Conservation (phyloP, 106 monocot genomes). For the Dendrobium nobile region DNA sequence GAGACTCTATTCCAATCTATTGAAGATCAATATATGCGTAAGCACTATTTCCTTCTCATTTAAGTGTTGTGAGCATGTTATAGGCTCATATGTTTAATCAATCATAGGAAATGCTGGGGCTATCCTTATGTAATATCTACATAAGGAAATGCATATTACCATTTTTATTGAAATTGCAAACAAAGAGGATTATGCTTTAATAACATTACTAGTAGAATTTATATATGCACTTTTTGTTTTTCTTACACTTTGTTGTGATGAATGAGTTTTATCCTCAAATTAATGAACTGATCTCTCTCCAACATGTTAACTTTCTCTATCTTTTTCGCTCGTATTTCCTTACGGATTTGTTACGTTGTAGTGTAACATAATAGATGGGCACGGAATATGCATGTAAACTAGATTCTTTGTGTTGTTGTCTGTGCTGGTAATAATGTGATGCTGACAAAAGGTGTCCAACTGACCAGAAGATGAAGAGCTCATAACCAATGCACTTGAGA, state of each 20-base stretch:
- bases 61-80: neutral
- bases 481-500: slow-evolving; percentile 92
- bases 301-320: neutral
- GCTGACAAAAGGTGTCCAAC: slow-evolving; percentile 4
- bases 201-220: neutral
- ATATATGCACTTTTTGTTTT: slow-evolving; percentile 2
- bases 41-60: neutral
- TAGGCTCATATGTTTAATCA: neutral
- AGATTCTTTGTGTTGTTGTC: neutral
- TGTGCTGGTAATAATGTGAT: neutral
- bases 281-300: neutral
- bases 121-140: neutral
- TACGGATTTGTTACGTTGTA: neutral
- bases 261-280: neutral
- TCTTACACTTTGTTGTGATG: neutral
- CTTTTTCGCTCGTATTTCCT: neutral
- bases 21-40: slow-evolving; percentile 88
- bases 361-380: neutral
- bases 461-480: slow-evolving; percentile 92
- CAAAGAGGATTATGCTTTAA: neutral
- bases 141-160: neutral
- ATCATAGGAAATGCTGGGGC: neutral
- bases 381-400: neutral
- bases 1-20: slow-evolving; percentile 90
- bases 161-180: neutral